Evolutionary conservation across 192 early-diverging fungal species (phyloP).

Genomic region (Podila epigama): DNA sequence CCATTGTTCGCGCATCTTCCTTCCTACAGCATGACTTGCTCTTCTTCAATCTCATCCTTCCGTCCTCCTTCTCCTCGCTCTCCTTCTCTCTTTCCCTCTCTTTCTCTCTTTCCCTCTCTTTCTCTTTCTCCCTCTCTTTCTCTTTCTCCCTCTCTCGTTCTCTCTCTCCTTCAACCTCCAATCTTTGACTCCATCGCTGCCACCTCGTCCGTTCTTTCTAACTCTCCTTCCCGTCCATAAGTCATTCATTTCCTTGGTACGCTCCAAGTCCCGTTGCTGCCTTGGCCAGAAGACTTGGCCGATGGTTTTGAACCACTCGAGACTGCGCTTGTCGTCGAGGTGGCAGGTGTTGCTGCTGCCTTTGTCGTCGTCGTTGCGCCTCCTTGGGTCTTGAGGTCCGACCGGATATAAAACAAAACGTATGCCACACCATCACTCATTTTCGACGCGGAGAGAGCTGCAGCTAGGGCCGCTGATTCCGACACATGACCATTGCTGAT

Average conservation of each 20-base stretch:
- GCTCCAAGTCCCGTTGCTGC: background rate
- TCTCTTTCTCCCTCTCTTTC: too few relatives aligned
- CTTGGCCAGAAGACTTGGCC: slow-evolving; percentile 10
- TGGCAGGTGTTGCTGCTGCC: background rate
- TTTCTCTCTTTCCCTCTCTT: too few relatives aligned
- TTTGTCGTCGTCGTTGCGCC: background rate
- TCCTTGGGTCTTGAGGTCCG: slow-evolving; percentile 24
- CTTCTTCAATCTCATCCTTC: background rate
- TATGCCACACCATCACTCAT: slow-evolving; percentile 73
- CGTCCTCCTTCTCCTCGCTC: too few relatives aligned
- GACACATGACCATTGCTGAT: slow-evolving; percentile 18
- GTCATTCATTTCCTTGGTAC: background rate
- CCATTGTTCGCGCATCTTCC: too few relatives aligned
- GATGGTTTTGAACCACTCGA: slow-evolving; percentile 10
- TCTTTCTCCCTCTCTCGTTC: too few relatives aligned
- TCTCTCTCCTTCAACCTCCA: too few relatives aligned
- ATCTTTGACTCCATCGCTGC: too few relatives aligned
- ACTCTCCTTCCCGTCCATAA: background rate
- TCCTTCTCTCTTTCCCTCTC: too few relatives aligned
- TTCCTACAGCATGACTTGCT: too few relatives aligned
- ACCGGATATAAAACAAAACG: slow-evolving; percentile 77
- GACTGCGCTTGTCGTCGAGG: background rate
- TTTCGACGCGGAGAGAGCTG: slow-evolving; percentile 37
- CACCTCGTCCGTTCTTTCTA: background rate
- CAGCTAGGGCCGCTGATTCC: slow-evolving; percentile 35